Evolutionary conservation across 1,284 basidiomycete species (phyloP).

Genomic region (Trichosporon coremiiforme): DNA sequence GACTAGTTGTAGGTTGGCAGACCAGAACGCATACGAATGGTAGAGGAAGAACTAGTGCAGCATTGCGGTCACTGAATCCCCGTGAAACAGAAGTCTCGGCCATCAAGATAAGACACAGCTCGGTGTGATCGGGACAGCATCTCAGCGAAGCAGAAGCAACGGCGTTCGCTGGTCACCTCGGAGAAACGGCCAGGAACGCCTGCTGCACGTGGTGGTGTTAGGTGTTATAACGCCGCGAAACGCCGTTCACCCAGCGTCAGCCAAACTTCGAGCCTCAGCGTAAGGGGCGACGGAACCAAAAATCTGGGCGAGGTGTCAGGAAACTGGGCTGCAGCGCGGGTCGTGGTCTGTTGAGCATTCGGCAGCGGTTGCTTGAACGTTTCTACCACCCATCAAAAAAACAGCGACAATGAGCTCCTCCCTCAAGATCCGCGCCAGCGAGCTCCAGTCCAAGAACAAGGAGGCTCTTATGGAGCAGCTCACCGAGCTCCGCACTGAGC

Average conservation of each 20-base stretch:
- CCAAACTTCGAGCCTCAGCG: constrained; percentile 5
- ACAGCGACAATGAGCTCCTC: constrained; percentile 50
- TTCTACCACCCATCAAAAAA: constrained; percentile 19
- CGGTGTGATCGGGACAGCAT: not conserved
- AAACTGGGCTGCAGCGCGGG: not conserved
- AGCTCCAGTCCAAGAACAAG: constrained; percentile 98
- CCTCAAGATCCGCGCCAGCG: constrained; percentile 86
- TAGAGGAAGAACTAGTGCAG: too few species aligned
- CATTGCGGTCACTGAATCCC: too few species aligned
- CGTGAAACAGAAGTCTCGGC: not conserved
- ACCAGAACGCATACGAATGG: too few species aligned
- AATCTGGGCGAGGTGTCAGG: constrained; percentile 3
- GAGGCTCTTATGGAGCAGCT: constrained; percentile 96
- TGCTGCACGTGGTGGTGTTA: not conserved
- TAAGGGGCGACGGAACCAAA: not conserved
- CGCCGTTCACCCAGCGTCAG: not conserved
- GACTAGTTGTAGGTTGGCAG: too few species aligned
- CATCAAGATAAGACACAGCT: not conserved
- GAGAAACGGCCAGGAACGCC: not conserved
- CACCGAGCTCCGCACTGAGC: constrained; percentile 92
- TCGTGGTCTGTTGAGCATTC: constrained; percentile 3
- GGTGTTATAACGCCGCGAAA: constrained; percentile 6
- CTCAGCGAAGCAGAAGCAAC: not conserved
- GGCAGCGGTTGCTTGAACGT: constrained; percentile 14
- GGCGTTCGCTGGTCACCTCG: not conserved